Evolutionary conservation across 1,284 basidiomycete species (phyloP).

Genomic region (Cystobasidiaceae sp.): DNA sequence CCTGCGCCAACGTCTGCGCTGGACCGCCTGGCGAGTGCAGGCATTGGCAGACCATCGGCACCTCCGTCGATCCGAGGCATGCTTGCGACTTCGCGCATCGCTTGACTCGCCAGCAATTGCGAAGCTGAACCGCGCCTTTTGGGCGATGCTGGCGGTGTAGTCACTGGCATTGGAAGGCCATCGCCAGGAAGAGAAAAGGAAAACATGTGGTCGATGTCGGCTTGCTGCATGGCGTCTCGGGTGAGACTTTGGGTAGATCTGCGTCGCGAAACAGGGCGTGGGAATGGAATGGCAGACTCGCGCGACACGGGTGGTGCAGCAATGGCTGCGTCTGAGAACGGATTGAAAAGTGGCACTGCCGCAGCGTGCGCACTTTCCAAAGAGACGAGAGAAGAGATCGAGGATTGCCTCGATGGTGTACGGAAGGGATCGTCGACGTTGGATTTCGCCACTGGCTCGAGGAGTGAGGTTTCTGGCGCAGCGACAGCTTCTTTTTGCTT

Average conservation of each 20-base stretch:
- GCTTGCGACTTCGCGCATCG: not conserved
- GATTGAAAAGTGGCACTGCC: not conserved
- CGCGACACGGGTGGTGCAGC: not conserved
- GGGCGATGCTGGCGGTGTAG: not conserved
- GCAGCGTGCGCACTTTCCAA: not conserved
- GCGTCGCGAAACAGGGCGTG: not conserved
- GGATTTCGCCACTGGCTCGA: too few relatives aligned
- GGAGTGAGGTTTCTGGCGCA: too few relatives aligned
- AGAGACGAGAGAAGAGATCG: not conserved
- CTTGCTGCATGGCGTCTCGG: not conserved
- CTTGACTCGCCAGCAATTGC: constrained; percentile 1
- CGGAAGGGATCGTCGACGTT: too few relatives aligned
- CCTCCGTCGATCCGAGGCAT: not conserved
- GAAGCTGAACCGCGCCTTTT: not conserved
- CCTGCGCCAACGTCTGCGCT: not conserved
- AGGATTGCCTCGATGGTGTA: too few relatives aligned
- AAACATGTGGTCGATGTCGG: not conserved
- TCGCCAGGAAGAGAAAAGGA: not conserved
- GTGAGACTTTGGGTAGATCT: not conserved
- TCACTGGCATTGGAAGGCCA: not conserved
- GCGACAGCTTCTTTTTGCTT: not conserved
- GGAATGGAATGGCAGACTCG: not conserved
- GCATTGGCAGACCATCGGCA: not conserved
- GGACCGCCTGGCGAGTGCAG: not conserved
- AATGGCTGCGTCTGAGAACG: not conserved